phyloP scores from a whole-genome alignment of 2,329 filamentous ascomycete genomes.

The Tympanopsis confertula region DNA sequence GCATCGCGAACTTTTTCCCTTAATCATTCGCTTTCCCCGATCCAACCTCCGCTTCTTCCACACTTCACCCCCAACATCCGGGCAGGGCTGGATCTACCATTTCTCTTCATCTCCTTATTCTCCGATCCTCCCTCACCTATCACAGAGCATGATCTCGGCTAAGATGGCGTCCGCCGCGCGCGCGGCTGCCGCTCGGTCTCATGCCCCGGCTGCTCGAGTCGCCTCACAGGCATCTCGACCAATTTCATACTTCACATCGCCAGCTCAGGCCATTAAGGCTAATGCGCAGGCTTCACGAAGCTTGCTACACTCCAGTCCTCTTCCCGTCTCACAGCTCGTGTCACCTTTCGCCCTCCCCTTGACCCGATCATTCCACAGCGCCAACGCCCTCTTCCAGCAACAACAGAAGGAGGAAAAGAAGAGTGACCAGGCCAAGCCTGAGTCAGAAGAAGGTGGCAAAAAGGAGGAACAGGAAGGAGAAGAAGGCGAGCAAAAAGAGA shows the following conservation, averaged over 20 bases:
- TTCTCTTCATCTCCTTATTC: background rate
- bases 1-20: constrained; percentile 1
- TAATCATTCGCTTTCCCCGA: no score
- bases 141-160: constrained; percentile 1
- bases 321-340: background rate
- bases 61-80: background rate
- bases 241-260: no score
- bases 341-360: background rate
- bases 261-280: no score
- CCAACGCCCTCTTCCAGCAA: background rate
- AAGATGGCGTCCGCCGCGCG: background rate
- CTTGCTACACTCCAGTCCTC: no score
- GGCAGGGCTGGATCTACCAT: background rate
- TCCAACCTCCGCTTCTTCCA: background rate
- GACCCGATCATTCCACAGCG: background rate
- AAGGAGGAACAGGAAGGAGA: constrained; percentile 30
- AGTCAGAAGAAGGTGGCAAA: constrained; percentile 25
- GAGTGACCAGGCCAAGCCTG: constrained; percentile 18
- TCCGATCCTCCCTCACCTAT: background rate
- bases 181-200: background rate
- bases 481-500: constrained; percentile 38
- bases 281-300: no score
- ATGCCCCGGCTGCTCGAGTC: background rate
- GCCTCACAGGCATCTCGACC: no score
- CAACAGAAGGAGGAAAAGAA: constrained; percentile 1